Percentiles rank a stretch among this genome's conserved stretches.
Evolutionary conservation across 306 rosid species (phyloP).

Genomic region (Amphicarpaea edgeworthii): DNA sequence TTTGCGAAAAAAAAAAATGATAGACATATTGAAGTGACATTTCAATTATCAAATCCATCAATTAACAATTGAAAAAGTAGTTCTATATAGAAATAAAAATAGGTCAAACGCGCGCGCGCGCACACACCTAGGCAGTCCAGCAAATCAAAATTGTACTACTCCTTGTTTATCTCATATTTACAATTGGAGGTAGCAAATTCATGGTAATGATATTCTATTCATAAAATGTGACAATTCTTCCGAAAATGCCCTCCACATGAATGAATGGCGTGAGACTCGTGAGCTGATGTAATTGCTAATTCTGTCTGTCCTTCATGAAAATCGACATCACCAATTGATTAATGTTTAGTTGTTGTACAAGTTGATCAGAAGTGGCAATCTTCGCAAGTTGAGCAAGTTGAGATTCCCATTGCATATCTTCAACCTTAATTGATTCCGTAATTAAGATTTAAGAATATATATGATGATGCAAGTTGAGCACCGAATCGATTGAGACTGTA

Average conservation of each 20-base stretch:
- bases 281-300: slow-evolving; percentile 40
- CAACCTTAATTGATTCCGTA: slow-evolving; percentile 24
- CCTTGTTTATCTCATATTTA: slow-evolving; percentile 37
- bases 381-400: too few relatives aligned
- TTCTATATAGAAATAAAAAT: not conserved
- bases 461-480: slow-evolving; percentile 30
- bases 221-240: not conserved
- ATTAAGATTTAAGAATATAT: too few relatives aligned
- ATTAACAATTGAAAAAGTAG: not conserved
- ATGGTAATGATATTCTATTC: slow-evolving; percentile 8
- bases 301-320: slow-evolving; percentile 5
- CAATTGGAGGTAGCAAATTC: slow-evolving; percentile 45
- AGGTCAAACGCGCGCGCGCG: not conserved
- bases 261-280: slow-evolving; percentile 23
- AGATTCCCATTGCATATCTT: slow-evolving; percentile 9
- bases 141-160: slow-evolving; percentile 44
- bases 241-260: slow-evolving; percentile 6
- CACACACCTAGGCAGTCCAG: too few relatives aligned
- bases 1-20: not conserved
- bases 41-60: not conserved
- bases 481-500: not conserved
- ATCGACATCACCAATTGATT: not conserved
- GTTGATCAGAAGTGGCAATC: slow-evolving; percentile 40
- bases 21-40: not conserved
- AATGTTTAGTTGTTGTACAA: slow-evolving; percentile 9